A percentile compares a stretch with the other conserved stretches of the same genome.
phyloP scores from a whole-genome alignment of 495 filamentous ascomycete genomes.

The Articulospora tetracladia region DNA sequence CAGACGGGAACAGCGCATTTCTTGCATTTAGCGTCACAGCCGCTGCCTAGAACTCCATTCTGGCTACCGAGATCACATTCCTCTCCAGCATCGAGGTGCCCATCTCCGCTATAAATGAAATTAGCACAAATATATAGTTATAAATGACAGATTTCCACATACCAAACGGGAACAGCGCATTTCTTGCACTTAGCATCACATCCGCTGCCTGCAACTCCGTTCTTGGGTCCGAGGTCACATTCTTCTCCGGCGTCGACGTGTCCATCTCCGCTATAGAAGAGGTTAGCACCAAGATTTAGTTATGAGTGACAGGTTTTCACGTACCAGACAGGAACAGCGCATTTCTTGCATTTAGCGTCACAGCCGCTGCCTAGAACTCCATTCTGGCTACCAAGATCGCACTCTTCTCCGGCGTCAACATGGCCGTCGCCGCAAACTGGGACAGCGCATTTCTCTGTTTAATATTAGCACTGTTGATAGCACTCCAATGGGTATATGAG shows the following conservation, averaged over 20 bases:
- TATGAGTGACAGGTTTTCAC: too few species aligned
- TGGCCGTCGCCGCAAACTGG: neutral
- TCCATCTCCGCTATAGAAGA: neutral
- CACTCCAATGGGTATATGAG: too few species aligned
- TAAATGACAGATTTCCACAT: neutral
- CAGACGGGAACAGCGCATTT: neutral
- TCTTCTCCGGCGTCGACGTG: neutral
- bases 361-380: too few species aligned
- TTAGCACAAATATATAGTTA: neutral
- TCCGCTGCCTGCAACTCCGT: neutral
- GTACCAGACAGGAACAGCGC: neutral
- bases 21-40: neutral
- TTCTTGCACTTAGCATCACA: neutral
- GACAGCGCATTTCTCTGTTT: too few species aligned
- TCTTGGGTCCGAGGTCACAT: neutral
- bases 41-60: neutral
- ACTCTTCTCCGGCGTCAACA: neutral
- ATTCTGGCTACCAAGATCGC: neutral
- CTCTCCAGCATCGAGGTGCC: neutral
- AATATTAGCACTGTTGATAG: too few species aligned
- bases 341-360: too few species aligned
- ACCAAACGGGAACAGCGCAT: too few species aligned
- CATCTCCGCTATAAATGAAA: too few species aligned
- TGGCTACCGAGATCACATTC: slow-evolving; percentile 8
- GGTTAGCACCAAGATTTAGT: too few species aligned